Evolutionary conservation across 306 rosid genomes (phyloP).

Genomic region (Pachyrhizus erosus): DNA sequence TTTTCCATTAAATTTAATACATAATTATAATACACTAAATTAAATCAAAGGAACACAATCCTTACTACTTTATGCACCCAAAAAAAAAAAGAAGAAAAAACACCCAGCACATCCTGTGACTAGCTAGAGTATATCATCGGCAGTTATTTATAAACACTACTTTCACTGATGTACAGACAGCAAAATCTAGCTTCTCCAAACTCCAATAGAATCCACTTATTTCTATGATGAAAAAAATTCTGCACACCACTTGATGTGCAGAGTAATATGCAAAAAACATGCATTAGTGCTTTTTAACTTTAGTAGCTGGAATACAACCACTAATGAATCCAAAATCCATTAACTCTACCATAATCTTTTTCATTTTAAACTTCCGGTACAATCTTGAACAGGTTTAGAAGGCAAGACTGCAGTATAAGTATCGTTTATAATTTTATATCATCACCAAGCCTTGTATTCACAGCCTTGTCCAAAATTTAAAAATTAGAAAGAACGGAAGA

Average conservation of each 20-base stretch:
- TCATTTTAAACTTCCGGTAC: conserved; percentile 1
- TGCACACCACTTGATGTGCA: conserved; percentile 1
- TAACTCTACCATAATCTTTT: neutral
- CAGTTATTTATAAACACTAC: neutral
- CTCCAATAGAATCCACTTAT: neutral
- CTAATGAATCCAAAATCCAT: neutral
- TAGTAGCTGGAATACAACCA: conserved; percentile 2
- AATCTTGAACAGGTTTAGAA: neutral
- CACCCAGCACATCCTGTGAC: neutral
- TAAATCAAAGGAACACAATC: neutral
- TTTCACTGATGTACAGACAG: neutral
- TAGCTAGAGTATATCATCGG: neutral
- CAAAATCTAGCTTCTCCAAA: neutral
- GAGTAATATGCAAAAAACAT: neutral
- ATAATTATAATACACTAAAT: neutral
- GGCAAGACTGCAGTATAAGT: neutral
- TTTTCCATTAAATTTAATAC: neutral
- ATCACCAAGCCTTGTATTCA: neutral
- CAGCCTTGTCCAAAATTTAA: neutral
- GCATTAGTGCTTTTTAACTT: neutral
- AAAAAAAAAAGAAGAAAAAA: neutral
- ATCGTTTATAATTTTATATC: neutral
- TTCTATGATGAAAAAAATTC: neutral
- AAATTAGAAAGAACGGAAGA: neutral
- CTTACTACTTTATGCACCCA: neutral